Conservation (phyloP, 2,329 filamentous ascomycete genomes). For the Colletotrichum sp. region DNA sequence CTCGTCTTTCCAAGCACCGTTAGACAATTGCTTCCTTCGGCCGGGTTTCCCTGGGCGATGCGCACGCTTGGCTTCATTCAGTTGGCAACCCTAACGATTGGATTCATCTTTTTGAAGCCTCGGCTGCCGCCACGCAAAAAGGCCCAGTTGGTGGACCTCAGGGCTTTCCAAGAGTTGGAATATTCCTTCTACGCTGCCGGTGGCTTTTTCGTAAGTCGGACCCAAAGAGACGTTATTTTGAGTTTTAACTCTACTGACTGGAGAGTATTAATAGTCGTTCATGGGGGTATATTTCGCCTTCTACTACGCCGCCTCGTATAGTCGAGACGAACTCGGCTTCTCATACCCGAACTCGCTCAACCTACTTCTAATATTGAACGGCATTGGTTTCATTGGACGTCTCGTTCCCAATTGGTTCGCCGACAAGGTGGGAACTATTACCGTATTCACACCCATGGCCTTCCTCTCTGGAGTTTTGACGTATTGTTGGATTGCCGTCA, state of each 20-base stretch:
- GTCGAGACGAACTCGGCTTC: slow-evolving; percentile 45
- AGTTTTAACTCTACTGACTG: neutral
- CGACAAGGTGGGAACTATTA: slow-evolving; percentile 64
- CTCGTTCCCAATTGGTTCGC: slow-evolving; percentile 63
- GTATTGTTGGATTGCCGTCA: slow-evolving; percentile 65
- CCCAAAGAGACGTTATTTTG: neutral
- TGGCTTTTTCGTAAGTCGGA: slow-evolving; percentile 8
- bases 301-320: slow-evolving; percentile 61
- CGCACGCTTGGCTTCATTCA: slow-evolving; percentile 53
- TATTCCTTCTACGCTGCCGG: slow-evolving; percentile 10
- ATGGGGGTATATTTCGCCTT: slow-evolving; percentile 62
- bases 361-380: slow-evolving; percentile 71
- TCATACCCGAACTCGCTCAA: slow-evolving; percentile 59
- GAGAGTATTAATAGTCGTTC: slow-evolving; percentile 41
- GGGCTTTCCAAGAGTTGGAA: slow-evolving; percentile 44
- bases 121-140: slow-evolving; percentile 42
- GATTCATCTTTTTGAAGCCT: slow-evolving; percentile 42
- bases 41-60: slow-evolving; percentile 63
- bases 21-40: slow-evolving; percentile 41
- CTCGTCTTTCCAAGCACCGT: slow-evolving; percentile 51
- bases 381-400: slow-evolving; percentile 62
- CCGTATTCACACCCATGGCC: slow-evolving; percentile 58
- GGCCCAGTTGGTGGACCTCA: slow-evolving; percentile 46
- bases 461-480: slow-evolving; percentile 45
- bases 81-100: slow-evolving; percentile 41